Conservation (phyloP, 306 rosid genomes). For the Citrullus amarus region DNA sequence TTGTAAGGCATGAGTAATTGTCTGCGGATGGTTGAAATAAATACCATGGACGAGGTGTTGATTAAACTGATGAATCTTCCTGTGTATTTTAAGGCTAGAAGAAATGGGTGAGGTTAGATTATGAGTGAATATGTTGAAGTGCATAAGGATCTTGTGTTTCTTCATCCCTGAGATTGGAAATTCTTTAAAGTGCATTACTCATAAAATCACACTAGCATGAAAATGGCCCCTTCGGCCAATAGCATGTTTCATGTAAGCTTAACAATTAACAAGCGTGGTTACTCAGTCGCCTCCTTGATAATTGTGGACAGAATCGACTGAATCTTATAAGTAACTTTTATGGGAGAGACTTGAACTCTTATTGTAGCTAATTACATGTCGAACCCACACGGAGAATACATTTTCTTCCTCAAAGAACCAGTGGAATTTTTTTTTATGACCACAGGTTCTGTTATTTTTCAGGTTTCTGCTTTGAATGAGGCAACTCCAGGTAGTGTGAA, state of each 20-base stretch:
- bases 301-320: background rate
- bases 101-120: background rate
- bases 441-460: background rate
- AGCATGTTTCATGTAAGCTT: background rate
- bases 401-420: background rate
- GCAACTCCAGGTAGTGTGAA: conserved; percentile 74
- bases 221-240: background rate
- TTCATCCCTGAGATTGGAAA: background rate
- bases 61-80: background rate
- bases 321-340: background rate
- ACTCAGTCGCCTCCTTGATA: background rate
- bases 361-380: background rate
- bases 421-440: background rate
- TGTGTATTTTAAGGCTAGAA: background rate
- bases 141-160: background rate
- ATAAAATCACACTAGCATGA: background rate
- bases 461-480: conserved; percentile 91
- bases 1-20: background rate
- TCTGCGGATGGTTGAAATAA: background rate
- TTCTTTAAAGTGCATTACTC: background rate
- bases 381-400: background rate
- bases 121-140: background rate
- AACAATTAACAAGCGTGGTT: background rate
- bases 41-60: background rate
- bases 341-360: background rate